Evolutionary conservation across 176 grass and related monocot genomes (phyloP), one percentile per base, ranked within the genome.

Genomic region (Phragmites australis): DNA sequence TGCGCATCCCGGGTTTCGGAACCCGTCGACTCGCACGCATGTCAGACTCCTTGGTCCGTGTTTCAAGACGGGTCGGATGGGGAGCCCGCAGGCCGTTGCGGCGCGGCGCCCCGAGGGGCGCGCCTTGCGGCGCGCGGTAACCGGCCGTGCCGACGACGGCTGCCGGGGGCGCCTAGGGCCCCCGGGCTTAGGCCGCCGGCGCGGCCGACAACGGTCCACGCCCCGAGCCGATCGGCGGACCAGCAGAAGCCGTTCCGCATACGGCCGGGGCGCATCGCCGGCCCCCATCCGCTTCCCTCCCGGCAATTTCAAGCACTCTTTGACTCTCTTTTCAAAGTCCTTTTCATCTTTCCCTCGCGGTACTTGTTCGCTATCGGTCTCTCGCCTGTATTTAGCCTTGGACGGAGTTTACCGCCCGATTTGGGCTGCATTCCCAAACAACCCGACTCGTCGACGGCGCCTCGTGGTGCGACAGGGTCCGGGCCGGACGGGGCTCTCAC

Each of bases 11-110:
- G 41, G 85, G 85, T 87, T 87, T 82, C 15, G 43, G 87, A 68
- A 78, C 86, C 78, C 76, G 43, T 83, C 56, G 80, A 87, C 90
- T 89, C 83, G 69, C 87, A 87, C 62, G 83, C 91, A 87, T 90
- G 84, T 87, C 87, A 79, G 84, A 93, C 91, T 94, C 88, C 91
- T 94, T 91, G 83, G 86, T 94, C 84, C 81, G 72, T 91, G 84
- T 90, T 93, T 93, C 85, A 93, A 93, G 85, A 93, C 54, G 78
- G 91, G 91, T 90, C 78, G 74, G 69, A 86, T 91, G 84, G 89
- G 89, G 75, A 91, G 84, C 84, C 81, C 86, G 58, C 44, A 67
- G 80, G 74, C 86, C 80, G 80, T 70, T 49, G 68, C n/a, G 14
- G n/a, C 65, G 41, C 40, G 22, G 65, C n/a, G 1, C n/a, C 40